phyloP scores from a whole-genome alignment of 345 rosid species.

The Barbarea vulgaris region DNA sequence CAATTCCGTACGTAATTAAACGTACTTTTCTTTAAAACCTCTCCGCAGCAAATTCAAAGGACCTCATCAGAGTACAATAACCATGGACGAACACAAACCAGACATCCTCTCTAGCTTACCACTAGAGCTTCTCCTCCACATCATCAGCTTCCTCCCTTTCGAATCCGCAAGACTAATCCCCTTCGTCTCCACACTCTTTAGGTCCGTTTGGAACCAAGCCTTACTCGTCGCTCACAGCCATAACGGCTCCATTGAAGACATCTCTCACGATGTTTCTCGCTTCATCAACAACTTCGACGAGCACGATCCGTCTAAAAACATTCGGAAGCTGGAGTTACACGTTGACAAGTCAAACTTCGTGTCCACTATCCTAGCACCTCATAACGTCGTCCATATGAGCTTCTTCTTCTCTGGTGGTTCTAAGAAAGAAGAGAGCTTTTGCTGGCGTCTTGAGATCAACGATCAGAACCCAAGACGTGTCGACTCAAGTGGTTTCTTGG shows the following conservation, averaged over 20 bases:
- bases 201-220: conserved; percentile 52
- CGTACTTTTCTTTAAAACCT: neutral
- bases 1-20: conserved; percentile 19
- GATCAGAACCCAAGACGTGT: conserved; percentile 28
- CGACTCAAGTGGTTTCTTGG: conserved; percentile 40
- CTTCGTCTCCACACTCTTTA: conserved; percentile 55
- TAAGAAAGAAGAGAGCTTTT: conserved; percentile 38
- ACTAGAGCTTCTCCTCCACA: conserved; percentile 56
- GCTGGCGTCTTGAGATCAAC: conserved; percentile 45
- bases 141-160: conserved; percentile 59
- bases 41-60: neutral
- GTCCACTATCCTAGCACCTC: conserved; percentile 50
- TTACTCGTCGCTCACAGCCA: conserved; percentile 42
- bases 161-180: conserved; percentile 60
- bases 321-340: conserved; percentile 48
- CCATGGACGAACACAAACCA: conserved; percentile 30
- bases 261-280: conserved; percentile 39
- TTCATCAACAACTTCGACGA: conserved; percentile 56
- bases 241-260: conserved; percentile 47
- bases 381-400: conserved; percentile 45
- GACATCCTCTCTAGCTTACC: conserved; percentile 58
- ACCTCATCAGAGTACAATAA: neutral
- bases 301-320: conserved; percentile 48
- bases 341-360: conserved; percentile 44
- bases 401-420: conserved; percentile 43